Conservation (phyloP, 768 basidiomycete genomes). For the Cystobasidium onofrii region DNA sequence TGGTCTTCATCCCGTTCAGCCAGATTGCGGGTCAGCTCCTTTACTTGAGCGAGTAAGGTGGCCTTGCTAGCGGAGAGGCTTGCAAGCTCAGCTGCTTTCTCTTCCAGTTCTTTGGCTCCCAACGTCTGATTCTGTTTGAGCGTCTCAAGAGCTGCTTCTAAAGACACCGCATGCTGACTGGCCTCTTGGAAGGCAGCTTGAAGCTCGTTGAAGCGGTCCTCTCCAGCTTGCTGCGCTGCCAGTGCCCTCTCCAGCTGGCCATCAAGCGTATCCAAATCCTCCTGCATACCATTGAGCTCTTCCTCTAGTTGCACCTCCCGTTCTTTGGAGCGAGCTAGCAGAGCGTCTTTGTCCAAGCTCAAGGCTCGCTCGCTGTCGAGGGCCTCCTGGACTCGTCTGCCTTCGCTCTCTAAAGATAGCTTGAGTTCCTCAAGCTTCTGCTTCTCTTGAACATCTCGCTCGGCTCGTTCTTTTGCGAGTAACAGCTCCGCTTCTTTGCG, state of each 20-base stretch:
- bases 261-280: slow-evolving; percentile 73
- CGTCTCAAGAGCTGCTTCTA: slow-evolving; percentile 67
- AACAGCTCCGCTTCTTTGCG: slow-evolving; percentile 76
- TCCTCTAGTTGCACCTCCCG: slow-evolving; percentile 80
- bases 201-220: slow-evolving; percentile 36
- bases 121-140: slow-evolving; percentile 59
- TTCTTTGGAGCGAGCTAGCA: slow-evolving; percentile 73
- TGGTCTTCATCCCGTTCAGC: slow-evolving; percentile 58
- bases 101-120: slow-evolving; percentile 60
- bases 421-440: slow-evolving; percentile 69
- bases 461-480: slow-evolving; percentile 71
- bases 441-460: slow-evolving; percentile 73
- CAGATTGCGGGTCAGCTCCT: neutral
- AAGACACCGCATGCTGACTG: slow-evolving; percentile 69
- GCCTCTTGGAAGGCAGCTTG: slow-evolving; percentile 71
- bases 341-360: slow-evolving; percentile 69
- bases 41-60: neutral
- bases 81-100: slow-evolving; percentile 60
- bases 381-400: slow-evolving; percentile 68
- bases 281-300: slow-evolving; percentile 66
- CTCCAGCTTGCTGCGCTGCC: slow-evolving; percentile 32
- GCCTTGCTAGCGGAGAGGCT: neutral
- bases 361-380: slow-evolving; percentile 73
- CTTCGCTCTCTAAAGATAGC: slow-evolving; percentile 74
- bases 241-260: slow-evolving; percentile 57